Evolutionary conservation across 805 yeast genomes (phyloP).

Genomic region (Nakazawaea molendinolei): DNA sequence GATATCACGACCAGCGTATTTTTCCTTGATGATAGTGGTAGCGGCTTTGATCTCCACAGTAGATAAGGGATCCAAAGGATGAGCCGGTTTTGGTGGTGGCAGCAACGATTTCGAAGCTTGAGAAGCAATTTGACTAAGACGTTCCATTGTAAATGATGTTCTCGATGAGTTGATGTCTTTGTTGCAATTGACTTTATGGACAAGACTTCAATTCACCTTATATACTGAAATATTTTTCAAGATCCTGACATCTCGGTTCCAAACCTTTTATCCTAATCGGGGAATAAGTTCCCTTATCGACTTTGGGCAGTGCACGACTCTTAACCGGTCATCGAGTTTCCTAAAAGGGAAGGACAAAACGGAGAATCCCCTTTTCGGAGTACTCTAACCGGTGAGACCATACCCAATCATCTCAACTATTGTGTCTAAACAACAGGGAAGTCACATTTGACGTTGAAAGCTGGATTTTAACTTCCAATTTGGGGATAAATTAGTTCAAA

Average conservation of each 20-base stretch:
- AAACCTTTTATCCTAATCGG: constrained; percentile 4
- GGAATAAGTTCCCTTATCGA: constrained; percentile 3
- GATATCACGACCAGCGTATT: constrained; percentile 38
- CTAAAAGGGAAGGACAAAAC: constrained; percentile 6
- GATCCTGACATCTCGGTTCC: no score
- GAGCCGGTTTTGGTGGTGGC: constrained; percentile 50
- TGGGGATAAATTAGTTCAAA: no score
- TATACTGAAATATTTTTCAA: no score
- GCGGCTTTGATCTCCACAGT: constrained; percentile 55
- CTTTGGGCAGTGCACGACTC: constrained; percentile 1
- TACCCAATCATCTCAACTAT: no score
- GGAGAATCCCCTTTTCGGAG: no score
- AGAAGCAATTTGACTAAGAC: constrained; percentile 56
- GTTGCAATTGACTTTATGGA: neutral
- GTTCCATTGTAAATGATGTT: constrained; percentile 39
- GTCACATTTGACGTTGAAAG: no score
- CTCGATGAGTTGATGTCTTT: neutral
- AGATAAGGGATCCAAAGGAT: constrained; percentile 69
- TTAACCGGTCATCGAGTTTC: constrained; percentile 1
- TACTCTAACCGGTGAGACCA: no score
- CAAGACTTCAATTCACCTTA: neutral
- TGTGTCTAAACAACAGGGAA: no score
- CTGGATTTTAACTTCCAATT: no score
- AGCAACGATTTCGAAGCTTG: constrained; percentile 52
- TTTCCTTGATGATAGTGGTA: constrained; percentile 42